Base-by-base conservation (phyloP, 208 protist genomes). In the Wallacemonas sp. region DNA sequence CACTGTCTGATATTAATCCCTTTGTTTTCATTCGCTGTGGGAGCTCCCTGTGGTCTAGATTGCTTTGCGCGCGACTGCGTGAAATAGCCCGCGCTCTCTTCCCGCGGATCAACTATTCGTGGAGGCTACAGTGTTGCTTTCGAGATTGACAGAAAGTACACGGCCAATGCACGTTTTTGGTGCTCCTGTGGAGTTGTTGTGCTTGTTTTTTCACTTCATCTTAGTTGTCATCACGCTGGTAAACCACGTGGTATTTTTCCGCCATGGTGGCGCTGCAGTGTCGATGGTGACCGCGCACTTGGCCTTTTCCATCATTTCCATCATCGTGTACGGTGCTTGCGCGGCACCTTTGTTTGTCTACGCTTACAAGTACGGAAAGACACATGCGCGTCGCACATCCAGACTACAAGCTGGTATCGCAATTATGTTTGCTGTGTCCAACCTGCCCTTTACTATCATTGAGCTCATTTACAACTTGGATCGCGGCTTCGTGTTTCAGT, bases 291-390 rank as follows among this genome's bases (percentile, higher is more conserved):
- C 60, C 6, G 84, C 77, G 0, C 72, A 88, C 24, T 47, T 93
- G 0, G 82, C 72, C 14, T 95, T 95, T 56, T 47, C 65, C 30
- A 68, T 91, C 63, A 72, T 93, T 24, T 80, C 74, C 21, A 28
- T 86, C 17, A 28, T 90, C 12, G 42, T 58, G 1, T 93, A 81
- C 51, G 84, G 46, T 2, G 26, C 46, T 2, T 62, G 62, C 33
- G 77, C 71, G 0, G 86, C 62, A 5, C 90, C 90, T 24, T 69
- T 93, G 17, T 90, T 93, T 65, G 71, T 95, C 2, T 91, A 88
- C 62, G 68, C 82, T 26, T 95, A 93, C 72, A 93, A 91, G 65
- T 95, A 95, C 62, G 84, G 82, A n/a, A 44, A 58, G 2, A 84
- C 79, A 1, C 62, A 65, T 17, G 42, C 51, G 15, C 55, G 56